A percentile compares a stretch with the other conserved stretches of the same genome.
Conservation (phyloP, 139 green algal genomes). For the Edaphochlamys debaryana region DNA sequence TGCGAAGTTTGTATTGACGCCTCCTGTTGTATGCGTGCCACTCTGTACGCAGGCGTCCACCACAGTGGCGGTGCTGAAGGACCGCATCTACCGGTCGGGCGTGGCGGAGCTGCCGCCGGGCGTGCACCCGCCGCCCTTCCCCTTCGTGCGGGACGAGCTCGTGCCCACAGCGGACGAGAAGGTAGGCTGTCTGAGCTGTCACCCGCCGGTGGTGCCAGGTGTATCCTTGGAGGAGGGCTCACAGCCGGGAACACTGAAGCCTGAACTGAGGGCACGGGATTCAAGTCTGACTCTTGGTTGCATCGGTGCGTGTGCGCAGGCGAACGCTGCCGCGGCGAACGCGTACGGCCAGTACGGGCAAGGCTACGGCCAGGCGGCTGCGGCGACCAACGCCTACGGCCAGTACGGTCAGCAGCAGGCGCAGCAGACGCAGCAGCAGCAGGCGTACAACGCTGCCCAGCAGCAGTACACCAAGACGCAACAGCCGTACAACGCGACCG, state of each 20-base stretch:
- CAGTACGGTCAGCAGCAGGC: constrained; percentile 16
- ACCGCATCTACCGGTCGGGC: constrained; percentile 86
- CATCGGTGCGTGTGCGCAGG: not conserved
- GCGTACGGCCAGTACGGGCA: constrained; percentile 28
- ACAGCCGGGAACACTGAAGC: no score
- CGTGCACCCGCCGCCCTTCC: constrained; percentile 70
- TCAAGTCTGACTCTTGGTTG: not conserved
- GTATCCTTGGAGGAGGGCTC: no score
- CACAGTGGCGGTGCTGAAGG: constrained; percentile 75
- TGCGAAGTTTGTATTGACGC: no score
- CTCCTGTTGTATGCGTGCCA: no score
- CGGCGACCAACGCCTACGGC: not conserved
- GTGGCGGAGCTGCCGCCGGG: constrained; percentile 38
- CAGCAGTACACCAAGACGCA: constrained; percentile 23
- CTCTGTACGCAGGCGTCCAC: constrained; percentile 62
- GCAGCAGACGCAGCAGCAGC: constrained; percentile 43
- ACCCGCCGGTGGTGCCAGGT: no score
- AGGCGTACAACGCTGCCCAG: constrained; percentile 38
- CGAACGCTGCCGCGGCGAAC: not conserved
- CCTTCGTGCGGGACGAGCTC: constrained; percentile 71
- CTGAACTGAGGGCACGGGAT: not conserved
- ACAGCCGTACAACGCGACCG: constrained; percentile 16
- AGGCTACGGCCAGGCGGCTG: constrained; percentile 39
- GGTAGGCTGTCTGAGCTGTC: no score
- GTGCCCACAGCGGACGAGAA: constrained; percentile 1